A percentile compares a stretch with the other conserved stretches of the same genome.
Conservation (phyloP, 1,139 yeast genomes). For the Taphrina flavorubra region DNA sequence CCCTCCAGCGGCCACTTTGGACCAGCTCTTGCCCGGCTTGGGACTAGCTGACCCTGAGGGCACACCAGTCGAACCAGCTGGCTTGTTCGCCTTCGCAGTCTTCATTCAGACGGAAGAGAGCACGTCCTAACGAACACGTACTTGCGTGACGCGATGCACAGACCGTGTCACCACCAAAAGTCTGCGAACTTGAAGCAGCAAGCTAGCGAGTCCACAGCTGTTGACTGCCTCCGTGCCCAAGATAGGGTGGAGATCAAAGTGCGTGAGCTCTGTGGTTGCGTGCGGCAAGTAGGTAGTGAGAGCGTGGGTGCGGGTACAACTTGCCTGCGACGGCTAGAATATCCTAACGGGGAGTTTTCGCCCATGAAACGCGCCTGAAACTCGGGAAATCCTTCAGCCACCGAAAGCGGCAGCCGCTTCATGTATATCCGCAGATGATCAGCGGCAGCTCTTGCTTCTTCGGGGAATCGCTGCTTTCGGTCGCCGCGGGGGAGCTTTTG, state of each 20-base stretch:
- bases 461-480: too few relatives aligned
- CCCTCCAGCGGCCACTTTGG: conserved; percentile 34
- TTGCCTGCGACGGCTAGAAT: background rate
- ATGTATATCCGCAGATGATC: background rate
- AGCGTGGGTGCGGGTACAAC: background rate
- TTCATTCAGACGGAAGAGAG: conserved; percentile 19
- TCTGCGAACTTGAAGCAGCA: background rate
- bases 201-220: background rate
- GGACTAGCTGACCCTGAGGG: conserved; percentile 17
- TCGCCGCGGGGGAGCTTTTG: background rate
- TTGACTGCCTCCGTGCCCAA: background rate
- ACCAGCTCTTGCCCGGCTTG: conserved; percentile 33
- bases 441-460: too few relatives aligned
- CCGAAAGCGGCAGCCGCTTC: background rate
- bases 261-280: conserved; percentile 1
- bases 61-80: background rate
- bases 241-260: conserved; percentile 1
- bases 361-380: background rate
- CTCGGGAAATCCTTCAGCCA: background rate
- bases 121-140: background rate
- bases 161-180: background rate
- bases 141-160: background rate
- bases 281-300: background rate
- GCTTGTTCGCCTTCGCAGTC: conserved; percentile 28
- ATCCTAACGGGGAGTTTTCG: background rate